These are phyloP conservation scores for Amanita pallidorosea DNA, from an alignment of 768 basidiomycete species.

Conservation along the genomic window DNA sequence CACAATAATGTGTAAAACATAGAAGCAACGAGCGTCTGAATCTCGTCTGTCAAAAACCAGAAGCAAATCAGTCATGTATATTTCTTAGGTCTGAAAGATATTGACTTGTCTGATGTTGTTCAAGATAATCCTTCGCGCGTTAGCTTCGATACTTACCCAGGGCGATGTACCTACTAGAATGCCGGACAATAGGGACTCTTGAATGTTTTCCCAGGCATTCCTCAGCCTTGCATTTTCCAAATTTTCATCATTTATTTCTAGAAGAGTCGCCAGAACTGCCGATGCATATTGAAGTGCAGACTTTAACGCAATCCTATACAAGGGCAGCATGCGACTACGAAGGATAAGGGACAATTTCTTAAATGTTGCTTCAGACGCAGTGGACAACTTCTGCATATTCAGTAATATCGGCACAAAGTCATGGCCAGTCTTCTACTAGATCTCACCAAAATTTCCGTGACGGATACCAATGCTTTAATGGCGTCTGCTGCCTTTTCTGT, in stretches of 20 bases:
- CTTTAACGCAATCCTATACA: constrained; percentile 29
- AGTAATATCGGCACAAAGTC: background rate
- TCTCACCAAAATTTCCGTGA: background rate
- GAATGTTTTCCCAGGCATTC: constrained; percentile 33
- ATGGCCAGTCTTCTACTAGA: background rate
- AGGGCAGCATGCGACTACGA: constrained; percentile 28
- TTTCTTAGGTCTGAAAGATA: constrained; percentile 1
- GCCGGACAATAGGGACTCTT: constrained; percentile 40
- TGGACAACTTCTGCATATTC: constrained; percentile 24
- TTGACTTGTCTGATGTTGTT: constrained; percentile 18
- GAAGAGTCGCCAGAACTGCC: constrained; percentile 27
- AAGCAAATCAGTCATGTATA: constrained; percentile 13
- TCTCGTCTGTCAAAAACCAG: constrained; percentile 23
- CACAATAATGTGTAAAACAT: constrained; percentile 9
- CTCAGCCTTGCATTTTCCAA: constrained; percentile 9
- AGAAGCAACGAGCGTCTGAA: constrained; percentile 15
- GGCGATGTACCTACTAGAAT: constrained; percentile 26
- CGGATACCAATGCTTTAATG: background rate
- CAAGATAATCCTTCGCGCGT: constrained; percentile 19
- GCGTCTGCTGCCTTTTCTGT: background rate
- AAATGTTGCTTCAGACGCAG: constrained; percentile 24
- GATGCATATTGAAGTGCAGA: constrained; percentile 30
- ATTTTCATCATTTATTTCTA: constrained; percentile 25
- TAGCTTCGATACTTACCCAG: constrained; percentile 15
- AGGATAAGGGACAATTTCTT: constrained; percentile 28